Base-by-base conservation (phyloP, 106 monocot genomes). In the Agapanthus africanus region DNA sequence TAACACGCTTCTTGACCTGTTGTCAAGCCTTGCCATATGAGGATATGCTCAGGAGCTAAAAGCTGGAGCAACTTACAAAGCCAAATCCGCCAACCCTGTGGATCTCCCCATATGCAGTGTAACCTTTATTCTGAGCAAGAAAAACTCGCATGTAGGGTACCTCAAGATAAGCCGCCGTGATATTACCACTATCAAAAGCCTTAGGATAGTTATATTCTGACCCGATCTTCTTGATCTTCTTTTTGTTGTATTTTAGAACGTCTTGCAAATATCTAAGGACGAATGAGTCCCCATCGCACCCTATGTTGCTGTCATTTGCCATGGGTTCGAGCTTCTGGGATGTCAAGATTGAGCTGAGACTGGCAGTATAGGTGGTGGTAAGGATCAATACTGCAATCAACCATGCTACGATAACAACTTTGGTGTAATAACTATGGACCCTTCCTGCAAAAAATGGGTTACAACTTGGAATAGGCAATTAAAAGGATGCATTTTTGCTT, bases 81-180 rank as follows among this genome's bases (percentile, higher is more conserved):
- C 67, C 57, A 37, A 76, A 60, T 4, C 68, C 76, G 2, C 69
- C 69, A 16, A 76, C 60, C 22, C 22, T 38, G 2, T 69, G 32
- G 28, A 21, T 69, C 8, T 59, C 76, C 22, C 76, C 76, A 69
- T 41, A 46, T 16, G 61, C 76, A 46, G 69, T 42, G 46, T 76
- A 76, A 36, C 41, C 25, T 4, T 76, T 39, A 40, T 69, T 11
- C 35, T 69, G 6, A 6, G 74, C n/a, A 19, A 70, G 73, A 38
- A 79, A 74, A 11, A 79, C 49, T 13, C 62, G 68, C 27, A 74
- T 0, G 37, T 79, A 79, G 6, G 79, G 74, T 2, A 23, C 26
- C 51, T 69, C 79, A 5, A 74, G 26, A 39, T 18, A 74, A 0
- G 74, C 79, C 23, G 14, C n/a, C 21, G 57, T 70, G 42, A 79